Base-by-base conservation (phyloP, 371 early-diverging fungal species). In the Fennellomyces sp. region DNA sequence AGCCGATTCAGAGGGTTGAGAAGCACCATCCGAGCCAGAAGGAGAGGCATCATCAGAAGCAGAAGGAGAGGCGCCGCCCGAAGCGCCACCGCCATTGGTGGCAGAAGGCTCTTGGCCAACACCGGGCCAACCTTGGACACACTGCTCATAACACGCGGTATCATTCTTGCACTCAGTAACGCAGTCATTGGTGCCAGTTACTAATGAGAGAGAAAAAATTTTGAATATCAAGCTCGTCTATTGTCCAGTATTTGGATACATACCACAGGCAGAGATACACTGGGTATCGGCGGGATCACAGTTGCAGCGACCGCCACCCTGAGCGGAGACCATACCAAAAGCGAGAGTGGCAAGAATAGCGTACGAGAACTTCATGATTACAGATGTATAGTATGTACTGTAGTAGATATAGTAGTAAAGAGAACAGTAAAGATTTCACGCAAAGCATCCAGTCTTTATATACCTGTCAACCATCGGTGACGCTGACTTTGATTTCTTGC, bases 51-150 rank as follows among this genome's bases (percentile, higher is more conserved):
- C 35, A 23, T 21, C 48, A 1, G 61, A 29, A 33, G 23, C 61
- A 17, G 61, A 33, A 19, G 30, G n/a, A 8, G 48, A 29, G 4
- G 17, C 58, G 47, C 25, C 15, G 31, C 48, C 58, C 29, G 50
- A 49, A 38, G 51, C 36, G 28, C 25, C 29, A 19, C 41, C 39
- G 10, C 29, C 21, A n/a, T 33, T 11, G 11, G 60, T 33, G 8
- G 60, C 54, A 30, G 19, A 15, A 23, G 31, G 54, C 33, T 6
- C 47, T 27, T 30, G 53, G 52, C 61, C 54, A 13, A 61, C 61
- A 47, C 61, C 61, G 21, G 61, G 61, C 61, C 61, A 61, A 21
- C 45, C 61, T n/a, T 53, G 33, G 31, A 61, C 48, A 35, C 61
- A 61, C 15, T 61, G 30, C 5, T 28, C 31, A 33, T 45, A 61